Evolutionary conservation across 2,329 filamentous ascomycete species (phyloP).

Genomic region (Chlorencoelia australis): DNA sequence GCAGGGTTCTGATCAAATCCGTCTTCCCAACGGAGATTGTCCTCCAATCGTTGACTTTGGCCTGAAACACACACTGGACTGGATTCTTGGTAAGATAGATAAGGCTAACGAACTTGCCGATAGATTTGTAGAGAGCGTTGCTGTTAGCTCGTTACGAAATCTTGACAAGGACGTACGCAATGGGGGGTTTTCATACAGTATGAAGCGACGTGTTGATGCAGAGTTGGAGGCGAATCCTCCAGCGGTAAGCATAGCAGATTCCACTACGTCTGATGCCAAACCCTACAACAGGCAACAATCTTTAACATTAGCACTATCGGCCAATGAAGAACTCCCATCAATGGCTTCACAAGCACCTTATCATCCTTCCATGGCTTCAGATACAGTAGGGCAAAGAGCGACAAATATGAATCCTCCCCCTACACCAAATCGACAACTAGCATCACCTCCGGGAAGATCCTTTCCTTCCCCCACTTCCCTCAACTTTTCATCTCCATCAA

Average conservation of each 20-base stretch:
- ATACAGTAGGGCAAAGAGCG: conserved; percentile 9
- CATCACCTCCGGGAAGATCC: conserved; percentile 24
- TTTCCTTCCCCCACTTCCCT: conserved; percentile 23
- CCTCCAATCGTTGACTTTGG: conserved; percentile 22
- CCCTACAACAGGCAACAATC: conserved; percentile 15
- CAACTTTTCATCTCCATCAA: conserved; percentile 22
- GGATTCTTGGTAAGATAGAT: conserved; percentile 22
- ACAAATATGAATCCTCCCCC: conserved; percentile 25
- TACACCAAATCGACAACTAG: conserved; percentile 22
- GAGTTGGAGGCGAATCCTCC: conserved; percentile 9
- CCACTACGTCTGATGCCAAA: conserved; percentile 13
- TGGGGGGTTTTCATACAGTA: conserved; percentile 16
- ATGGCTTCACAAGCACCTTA: conserved; percentile 18
- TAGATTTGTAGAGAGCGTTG: conserved; percentile 19
- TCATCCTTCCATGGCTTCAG: conserved; percentile 8
- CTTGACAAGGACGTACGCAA: conserved; percentile 11
- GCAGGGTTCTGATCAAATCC: conserved; percentile 13
- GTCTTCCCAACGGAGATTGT: conserved; percentile 12
- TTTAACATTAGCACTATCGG: conserved; percentile 9
- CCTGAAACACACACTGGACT: conserved; percentile 21
- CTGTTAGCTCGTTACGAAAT: conserved; percentile 7
- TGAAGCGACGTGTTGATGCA: conserved; percentile 21
- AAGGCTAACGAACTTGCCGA: conserved; percentile 24
- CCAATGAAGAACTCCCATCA: conserved; percentile 15
- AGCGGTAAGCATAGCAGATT: conserved; percentile 11